phyloP scores from a whole-genome alignment of 2,329 filamentous ascomycete species.

The Phaeosphaeria sp. region DNA sequence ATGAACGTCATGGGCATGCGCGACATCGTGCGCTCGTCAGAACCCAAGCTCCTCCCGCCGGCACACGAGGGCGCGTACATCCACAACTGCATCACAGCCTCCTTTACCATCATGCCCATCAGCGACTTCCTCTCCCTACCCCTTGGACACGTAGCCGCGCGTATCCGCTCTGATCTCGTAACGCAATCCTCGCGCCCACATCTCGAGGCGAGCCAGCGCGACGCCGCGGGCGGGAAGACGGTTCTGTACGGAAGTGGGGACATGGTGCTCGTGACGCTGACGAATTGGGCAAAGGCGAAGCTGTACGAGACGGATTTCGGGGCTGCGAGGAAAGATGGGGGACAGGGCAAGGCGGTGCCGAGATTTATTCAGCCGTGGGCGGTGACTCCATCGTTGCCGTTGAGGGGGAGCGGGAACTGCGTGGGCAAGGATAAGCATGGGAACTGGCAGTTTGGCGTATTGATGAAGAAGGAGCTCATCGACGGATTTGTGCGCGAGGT shows the following conservation, averaged over 20 bases:
- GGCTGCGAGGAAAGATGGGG: conserved; percentile 9
- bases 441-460: conserved; percentile 22
- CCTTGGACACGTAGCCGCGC: conserved; percentile 28
- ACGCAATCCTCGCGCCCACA: conserved; percentile 22
- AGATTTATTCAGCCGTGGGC: conserved; percentile 3
- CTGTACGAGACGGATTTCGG: conserved; percentile 23
- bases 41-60: conserved; percentile 18
- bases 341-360: conserved; percentile 1
- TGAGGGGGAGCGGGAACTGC: conserved; percentile 14
- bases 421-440: conserved; percentile 25
- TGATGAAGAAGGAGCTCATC: conserved; percentile 4
- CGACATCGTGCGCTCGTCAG: conserved; percentile 13
- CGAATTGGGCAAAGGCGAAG: conserved; percentile 24
- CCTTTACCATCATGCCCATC: conserved; percentile 14
- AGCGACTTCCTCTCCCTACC: conserved; percentile 20
- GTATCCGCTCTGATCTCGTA: conserved; percentile 26
- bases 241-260: conserved; percentile 13
- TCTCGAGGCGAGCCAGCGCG: conserved; percentile 14
- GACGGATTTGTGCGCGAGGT: neutral
- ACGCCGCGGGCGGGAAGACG: neutral
- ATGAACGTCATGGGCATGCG: conserved; percentile 36
- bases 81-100: conserved; percentile 13
- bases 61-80: conserved; percentile 16
- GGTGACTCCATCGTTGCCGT: neutral
- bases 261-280: conserved; percentile 10